These are phyloP conservation scores for Prunus campanulata DNA, from an alignment of 306 rosid genomes.

Conservation along the genomic window DNA sequence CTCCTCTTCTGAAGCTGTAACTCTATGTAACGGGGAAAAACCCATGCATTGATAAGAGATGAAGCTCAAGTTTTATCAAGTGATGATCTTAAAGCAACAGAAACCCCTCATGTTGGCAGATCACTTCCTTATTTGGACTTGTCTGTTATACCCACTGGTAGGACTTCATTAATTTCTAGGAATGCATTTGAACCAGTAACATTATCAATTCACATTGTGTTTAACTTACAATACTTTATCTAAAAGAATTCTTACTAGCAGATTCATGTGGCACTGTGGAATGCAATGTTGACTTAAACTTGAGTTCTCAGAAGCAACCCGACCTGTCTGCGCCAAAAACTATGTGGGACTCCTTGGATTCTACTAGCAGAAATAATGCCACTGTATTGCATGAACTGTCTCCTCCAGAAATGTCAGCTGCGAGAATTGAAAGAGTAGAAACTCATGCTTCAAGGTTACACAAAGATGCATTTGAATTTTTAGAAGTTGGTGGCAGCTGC, in stretches of 20 bases:
- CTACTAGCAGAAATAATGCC: conserved; percentile 40
- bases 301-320: conserved; percentile 35
- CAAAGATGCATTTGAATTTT: conserved; percentile 16
- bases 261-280: conserved; percentile 37
- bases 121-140: conserved; percentile 32
- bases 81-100: conserved; percentile 24
- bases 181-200: not conserved
- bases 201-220: not conserved
- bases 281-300: conserved; percentile 32
- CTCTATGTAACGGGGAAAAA: conserved; percentile 22
- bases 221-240: not conserved
- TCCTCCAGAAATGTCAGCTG: conserved; percentile 26
- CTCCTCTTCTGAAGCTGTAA: conserved; percentile 20
- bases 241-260: conserved; percentile 13
- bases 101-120: conserved; percentile 6
- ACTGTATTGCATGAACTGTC: conserved; percentile 31
- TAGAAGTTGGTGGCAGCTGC: conserved; percentile 19
- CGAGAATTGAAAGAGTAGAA: conserved; percentile 21
- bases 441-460: conserved; percentile 23
- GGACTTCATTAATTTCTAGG: conserved; percentile 5
- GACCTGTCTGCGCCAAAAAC: conserved; percentile 18
- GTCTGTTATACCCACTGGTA: conserved; percentile 43
- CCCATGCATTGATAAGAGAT: conserved; percentile 12
- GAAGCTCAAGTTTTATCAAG: conserved; percentile 22
- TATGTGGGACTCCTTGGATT: conserved; percentile 33